Conservation (phyloP, 768 basidiomycete genomes). For the Coprinellus aureogranulatus region DNA sequence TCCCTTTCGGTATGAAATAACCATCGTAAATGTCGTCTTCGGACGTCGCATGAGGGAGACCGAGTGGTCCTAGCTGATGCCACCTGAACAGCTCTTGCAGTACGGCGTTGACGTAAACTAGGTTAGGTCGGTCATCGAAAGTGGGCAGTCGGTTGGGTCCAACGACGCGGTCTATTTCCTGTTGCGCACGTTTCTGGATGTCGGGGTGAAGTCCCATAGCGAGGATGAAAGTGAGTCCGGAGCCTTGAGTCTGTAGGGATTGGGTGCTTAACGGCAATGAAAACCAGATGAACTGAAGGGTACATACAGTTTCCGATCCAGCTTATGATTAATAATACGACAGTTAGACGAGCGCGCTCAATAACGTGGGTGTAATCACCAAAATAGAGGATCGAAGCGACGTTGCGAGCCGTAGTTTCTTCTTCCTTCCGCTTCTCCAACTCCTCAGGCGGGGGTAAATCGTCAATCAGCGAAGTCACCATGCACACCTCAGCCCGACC, state of each 20-base stretch:
- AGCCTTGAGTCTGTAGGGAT: no score
- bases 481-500: conserved; percentile 1
- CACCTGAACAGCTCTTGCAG: conserved; percentile 13
- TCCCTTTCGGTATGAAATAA: conserved; percentile 16
- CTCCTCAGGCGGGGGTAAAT: not conserved
- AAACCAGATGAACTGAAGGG: no score
- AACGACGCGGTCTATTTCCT: conserved; percentile 14
- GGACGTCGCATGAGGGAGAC: conserved; percentile 13
- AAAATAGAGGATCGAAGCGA: not conserved
- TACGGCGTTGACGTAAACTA: conserved; percentile 14
- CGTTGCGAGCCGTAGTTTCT: conserved; percentile 1
- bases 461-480: conserved; percentile 1
- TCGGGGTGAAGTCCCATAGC: conserved; percentile 14
- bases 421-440: not conserved
- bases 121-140: conserved; percentile 7
- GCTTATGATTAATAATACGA: no score
- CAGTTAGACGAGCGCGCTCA: no score
- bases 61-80: conserved; percentile 11
- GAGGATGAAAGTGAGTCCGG: conserved; percentile 1
- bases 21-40: conserved; percentile 16
- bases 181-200: conserved; percentile 12
- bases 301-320: conserved; percentile 7
- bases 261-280: no score
- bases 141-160: conserved; percentile 14
- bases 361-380: no score